These are phyloP conservation scores for Boletus hoseneyae DNA, from an alignment of 1,284 basidiomycete species.

Conservation along the genomic window DNA sequence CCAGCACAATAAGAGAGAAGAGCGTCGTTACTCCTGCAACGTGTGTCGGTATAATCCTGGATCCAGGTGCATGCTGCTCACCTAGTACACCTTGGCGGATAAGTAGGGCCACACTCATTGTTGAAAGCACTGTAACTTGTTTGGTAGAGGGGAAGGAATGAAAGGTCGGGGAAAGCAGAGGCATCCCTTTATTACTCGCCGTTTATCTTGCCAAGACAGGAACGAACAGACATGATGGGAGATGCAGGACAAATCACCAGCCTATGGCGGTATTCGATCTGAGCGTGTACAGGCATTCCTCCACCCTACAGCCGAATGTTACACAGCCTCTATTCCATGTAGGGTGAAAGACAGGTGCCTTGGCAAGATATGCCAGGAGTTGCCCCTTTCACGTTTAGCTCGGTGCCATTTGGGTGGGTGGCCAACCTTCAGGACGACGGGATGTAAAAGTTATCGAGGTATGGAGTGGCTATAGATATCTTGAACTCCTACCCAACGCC, in stretches of 20 bases:
- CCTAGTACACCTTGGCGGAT: conserved; percentile 26
- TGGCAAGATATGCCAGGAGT: too few relatives aligned
- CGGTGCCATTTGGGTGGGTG: too few relatives aligned
- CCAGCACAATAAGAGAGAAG: conserved; percentile 40
- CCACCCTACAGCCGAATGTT: too few relatives aligned
- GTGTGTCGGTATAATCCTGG: conserved; percentile 4
- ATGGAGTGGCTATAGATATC: too few relatives aligned
- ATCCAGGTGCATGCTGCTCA: conserved; percentile 8
- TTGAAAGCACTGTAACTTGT: conserved; percentile 3
- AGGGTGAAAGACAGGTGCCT: too few relatives aligned
- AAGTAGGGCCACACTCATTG: conserved; percentile 19
- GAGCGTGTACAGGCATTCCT: too few relatives aligned
- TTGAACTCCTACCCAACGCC: too few relatives aligned
- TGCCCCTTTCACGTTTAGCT: too few relatives aligned
- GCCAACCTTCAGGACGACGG: too few relatives aligned
- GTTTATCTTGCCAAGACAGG: conserved; percentile 11
- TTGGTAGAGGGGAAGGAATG: neutral
- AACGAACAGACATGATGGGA: neutral
- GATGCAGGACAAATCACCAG: neutral
- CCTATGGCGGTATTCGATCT: neutral
- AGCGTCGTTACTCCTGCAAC: conserved; percentile 21
- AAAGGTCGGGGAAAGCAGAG: neutral
- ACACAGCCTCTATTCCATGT: too few relatives aligned
- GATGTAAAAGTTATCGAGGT: too few relatives aligned
- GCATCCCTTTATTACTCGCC: neutral